Conservation (phyloP, 2,329 filamentous ascomycete genomes). For the Xylaria multiplex region DNA sequence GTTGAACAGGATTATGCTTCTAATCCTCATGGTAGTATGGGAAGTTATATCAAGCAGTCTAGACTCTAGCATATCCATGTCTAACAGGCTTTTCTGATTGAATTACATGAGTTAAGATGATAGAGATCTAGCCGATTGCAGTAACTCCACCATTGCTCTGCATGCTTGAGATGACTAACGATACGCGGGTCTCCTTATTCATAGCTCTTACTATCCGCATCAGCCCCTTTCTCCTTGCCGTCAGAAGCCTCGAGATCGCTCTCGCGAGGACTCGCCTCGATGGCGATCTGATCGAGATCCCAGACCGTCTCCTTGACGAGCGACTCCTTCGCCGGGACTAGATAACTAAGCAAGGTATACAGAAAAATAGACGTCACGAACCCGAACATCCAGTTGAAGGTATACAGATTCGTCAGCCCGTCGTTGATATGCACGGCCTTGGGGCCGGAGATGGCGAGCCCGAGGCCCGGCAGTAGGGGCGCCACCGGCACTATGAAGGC, state of each 20-base stretch:
- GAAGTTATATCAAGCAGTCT: too few relatives aligned
- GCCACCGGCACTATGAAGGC: constrained; percentile 67
- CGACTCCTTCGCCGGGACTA: constrained; percentile 61
- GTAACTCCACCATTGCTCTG: background rate
- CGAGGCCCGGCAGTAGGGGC: constrained; percentile 67
- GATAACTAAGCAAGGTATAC: constrained; percentile 61
- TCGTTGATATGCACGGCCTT: constrained; percentile 46
- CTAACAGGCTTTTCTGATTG: too few relatives aligned
- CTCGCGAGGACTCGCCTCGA: constrained; percentile 39
- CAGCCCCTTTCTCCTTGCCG: constrained; percentile 8
- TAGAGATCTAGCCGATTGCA: background rate
- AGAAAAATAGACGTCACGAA: constrained; percentile 66
- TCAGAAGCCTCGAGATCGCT: constrained; percentile 34
- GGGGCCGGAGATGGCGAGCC: constrained; percentile 53
- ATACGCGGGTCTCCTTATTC: background rate
- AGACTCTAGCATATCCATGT: too few relatives aligned
- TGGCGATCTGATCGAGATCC: constrained; percentile 46
- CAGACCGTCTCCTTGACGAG: constrained; percentile 56
- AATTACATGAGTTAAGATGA: background rate
- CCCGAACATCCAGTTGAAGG: constrained; percentile 73
- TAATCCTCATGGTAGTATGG: too few relatives aligned
- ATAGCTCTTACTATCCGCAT: background rate
- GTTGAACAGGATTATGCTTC: background rate
- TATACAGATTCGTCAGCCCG: constrained; percentile 66
- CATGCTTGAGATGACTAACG: too few relatives aligned